phyloP scores from a whole-genome alignment of 2,329 filamentous ascomycete genomes.

The Pseudogymnoascus verrucosus region DNA sequence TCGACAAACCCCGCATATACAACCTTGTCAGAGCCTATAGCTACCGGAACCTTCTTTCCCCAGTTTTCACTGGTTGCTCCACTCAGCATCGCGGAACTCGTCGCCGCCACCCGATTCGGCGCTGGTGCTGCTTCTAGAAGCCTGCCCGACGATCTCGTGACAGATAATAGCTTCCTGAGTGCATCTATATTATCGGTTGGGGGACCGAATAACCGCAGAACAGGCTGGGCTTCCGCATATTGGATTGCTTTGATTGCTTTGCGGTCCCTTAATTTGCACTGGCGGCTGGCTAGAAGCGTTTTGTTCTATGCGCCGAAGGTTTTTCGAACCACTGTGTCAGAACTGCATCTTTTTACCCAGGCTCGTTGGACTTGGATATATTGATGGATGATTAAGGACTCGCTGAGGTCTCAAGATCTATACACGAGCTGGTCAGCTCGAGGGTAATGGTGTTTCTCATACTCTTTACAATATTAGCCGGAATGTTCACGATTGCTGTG shows the following conservation, averaged over 20 bases:
- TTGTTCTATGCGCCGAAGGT: not conserved
- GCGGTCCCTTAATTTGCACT: not conserved
- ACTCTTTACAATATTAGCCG: not conserved
- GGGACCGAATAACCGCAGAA: conserved; percentile 1
- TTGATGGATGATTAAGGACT: not conserved
- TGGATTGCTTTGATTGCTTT: not conserved
- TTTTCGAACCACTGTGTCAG: not conserved
- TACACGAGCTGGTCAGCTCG: not conserved
- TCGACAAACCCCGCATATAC: not conserved
- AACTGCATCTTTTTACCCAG: not conserved
- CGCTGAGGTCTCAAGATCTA: not conserved
- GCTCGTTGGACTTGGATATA: not conserved
- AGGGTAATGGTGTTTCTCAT: not conserved
- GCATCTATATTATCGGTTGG: not conserved
- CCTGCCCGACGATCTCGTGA: not conserved
- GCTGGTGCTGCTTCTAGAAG: not conserved
- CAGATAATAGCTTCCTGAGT: not conserved
- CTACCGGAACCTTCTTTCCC: conserved; percentile 7
- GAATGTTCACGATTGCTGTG: not conserved
- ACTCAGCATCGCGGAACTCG: not conserved
- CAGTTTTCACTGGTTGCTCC: not conserved
- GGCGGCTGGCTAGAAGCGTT: not conserved
- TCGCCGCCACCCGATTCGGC: not conserved
- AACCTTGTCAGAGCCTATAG: not conserved
- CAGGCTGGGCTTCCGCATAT: conserved; percentile 4